Base-by-base conservation (phyloP, 2,329 filamentous ascomycete species). In the Arthrobotrys sphaeroides region DNA sequence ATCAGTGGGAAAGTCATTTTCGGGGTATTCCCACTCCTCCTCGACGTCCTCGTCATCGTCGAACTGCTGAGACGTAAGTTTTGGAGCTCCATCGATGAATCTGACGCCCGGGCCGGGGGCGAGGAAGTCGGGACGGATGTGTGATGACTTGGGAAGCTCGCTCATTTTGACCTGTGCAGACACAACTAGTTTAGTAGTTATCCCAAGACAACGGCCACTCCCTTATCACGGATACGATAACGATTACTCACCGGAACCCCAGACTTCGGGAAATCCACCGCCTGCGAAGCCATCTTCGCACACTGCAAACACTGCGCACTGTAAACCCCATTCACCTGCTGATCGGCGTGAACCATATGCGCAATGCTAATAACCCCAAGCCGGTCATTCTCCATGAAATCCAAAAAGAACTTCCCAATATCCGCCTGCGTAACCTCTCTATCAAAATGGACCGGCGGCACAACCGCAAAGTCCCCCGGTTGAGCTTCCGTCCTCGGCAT, bases 331-430 rank as follows among this genome's bases (percentile, higher is more conserved):
- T 79, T 24, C 0, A 78, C 38, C 22, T 82, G 81, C 67, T 88
- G 84, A 79, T 93, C 91, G 0, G 90, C 88, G 13, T 91, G 79
- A 0, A 90, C 85, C 78, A 89, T 85, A 79, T 93, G 90, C 1
- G 85, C 82, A 0, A 82, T 88, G 0, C 90, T 89, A 78, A 93
- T 91, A 47, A 89, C 80, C 0, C 89, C 90, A 1, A 92, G 82
- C 16, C 88, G 85, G 78, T 92, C 89, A 0, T 86, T 88, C 74
- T 86, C 85, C 88, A 92, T 91, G 75, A 92, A 93, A 13, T 89
- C 84, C n/a, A 96, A 85, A 77, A 96, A 95, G 82, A 94, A 95
- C 9, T 90, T 84, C 0, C 88, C 89, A 83, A 96, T 95, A 78
- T 96, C 92, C 0, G 86, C 81, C 1, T 82, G 81, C 0, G 82